These are phyloP conservation scores for Larix kaempferi DNA, from an alignment of 75 land plant genomes.

Conservation along the genomic window DNA sequence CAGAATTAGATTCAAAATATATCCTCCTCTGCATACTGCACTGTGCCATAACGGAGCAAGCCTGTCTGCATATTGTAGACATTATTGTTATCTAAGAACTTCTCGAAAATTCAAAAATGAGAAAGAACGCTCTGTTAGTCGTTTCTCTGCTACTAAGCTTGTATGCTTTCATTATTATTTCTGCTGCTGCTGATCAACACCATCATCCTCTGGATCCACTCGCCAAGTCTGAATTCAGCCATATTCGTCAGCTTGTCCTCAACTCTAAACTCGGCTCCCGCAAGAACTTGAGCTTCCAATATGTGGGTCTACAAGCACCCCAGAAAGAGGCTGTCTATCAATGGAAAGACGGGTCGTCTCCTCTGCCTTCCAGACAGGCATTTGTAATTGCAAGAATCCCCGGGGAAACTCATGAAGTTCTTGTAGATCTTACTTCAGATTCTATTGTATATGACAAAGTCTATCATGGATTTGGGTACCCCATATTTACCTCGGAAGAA, in stretches of 20 bases:
- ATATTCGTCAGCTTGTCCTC: no score
- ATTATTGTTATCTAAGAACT: no score
- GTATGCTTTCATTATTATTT: neutral
- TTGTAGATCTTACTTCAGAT: constrained; percentile 34
- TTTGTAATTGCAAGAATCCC: constrained; percentile 29
- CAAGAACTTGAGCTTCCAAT: constrained; percentile 29
- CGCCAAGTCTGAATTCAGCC: constrained; percentile 30
- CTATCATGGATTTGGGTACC: constrained; percentile 42
- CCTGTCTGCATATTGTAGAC: no score
- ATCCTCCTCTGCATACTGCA: no score
- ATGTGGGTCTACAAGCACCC: constrained; percentile 59
- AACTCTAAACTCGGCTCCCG: neutral
- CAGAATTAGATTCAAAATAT: no score
- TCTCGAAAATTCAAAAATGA: neutral
- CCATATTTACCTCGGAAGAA: constrained; percentile 44
- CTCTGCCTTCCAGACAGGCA: constrained; percentile 42
- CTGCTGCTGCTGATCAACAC: neutral
- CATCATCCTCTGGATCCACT: constrained; percentile 62
- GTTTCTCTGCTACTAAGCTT: neutral
- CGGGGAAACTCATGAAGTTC: constrained; percentile 33
- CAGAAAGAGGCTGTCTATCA: constrained; percentile 45
- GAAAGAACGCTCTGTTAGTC: neutral
- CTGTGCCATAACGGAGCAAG: no score
- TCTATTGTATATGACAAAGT: constrained; percentile 22
- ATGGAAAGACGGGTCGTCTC: neutral